Evolutionary conservation across 2,329 filamentous ascomycete genomes (phyloP), one percentile per base, ranked within the genome.

Genomic region (Incumbomyces delicatus): DNA sequence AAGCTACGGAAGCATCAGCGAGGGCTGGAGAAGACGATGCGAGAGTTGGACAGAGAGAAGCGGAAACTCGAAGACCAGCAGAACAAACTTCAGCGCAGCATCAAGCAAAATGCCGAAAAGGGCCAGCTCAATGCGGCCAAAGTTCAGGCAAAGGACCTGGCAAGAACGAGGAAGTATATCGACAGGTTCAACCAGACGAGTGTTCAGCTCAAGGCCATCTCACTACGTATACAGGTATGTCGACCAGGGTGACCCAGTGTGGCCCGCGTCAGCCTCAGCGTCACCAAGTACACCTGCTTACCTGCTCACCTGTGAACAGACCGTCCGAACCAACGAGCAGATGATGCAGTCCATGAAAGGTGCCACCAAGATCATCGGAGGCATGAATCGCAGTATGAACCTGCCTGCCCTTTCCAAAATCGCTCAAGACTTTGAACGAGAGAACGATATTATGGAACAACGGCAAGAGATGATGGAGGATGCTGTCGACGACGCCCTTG

Each of bases 291-390:
- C 30, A 18, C 17, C 32, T 31, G 11, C 16, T 13, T 29, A 41
- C 35, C 17, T 29, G 31, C 18, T 31, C 12, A 31, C 32, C 10
- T 43, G 52, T 44, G 18, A 17, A 14, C 59, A 95, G 87, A 98
- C 92, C 41, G 90, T 96, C 54, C 82, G 92, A 54, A 95, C 89
- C 56, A 98, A 98, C 66, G 92, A 98, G 66, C 90, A 96, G 68
- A 98, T 98, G 92, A 95, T 95, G 89, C 87, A 95, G 67, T 92
- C 89, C 7, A 96, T 98, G 92, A 98, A 95, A 68, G 92, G 92
- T 30, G 92, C 92, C 3, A 96, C 92, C 1, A 81, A 83, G 67
- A 82, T 95, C 2, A 73, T 98, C 6, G 88, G 89, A 46, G 94
- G 85, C 70, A 98, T 98, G 92, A 98, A 98, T 67, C 78, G 85